Base-by-base conservation (phyloP, 305 asterid species). In the Fraxinus platypoda region DNA sequence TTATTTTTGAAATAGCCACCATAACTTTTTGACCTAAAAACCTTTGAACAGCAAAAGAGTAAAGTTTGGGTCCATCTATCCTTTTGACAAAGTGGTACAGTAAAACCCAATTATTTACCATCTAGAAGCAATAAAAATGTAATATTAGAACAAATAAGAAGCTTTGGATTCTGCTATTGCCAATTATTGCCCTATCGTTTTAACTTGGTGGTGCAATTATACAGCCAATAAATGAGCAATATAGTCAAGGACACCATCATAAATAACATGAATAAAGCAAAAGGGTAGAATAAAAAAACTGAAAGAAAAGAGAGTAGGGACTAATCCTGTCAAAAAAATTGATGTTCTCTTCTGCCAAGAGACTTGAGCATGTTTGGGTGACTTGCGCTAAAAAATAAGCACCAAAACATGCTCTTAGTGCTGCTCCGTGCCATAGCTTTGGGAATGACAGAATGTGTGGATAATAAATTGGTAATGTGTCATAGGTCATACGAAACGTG, bases 21-120 rank as follows among this genome's bases (percentile, higher is more conserved):
- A 81, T 81, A 2, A 70, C 91, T 87, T 87, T 88, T 85, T 83
- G 82, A 84, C 88, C 68, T 52, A 12, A 72, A 75, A 70, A 30
- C 81, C 79, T 33, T 73, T 38, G 76, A 81, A 74, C 59, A 57
- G 35, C 30, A 54, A 30, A 43, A 82, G 75, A 38, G 70, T 43
- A 54, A 43, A 72, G 83, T 49, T n/a, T 74, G 74, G 62, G 17
- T 3, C 7, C n/a, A 66, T 38, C 70, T 62, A 46, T 38, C 34
- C 30, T 80, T 75, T 34, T 52, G 59, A 37, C 43, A 77, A 84
- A 72, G 71, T 76, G 31, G 34, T 15, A 35, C 74, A n/a, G 17
- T 21, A 59, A 35, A 66, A 28, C 74, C 28, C 77, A 79, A 49
- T 68, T 17, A 28, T 23, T 73, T 68, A 76, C 80, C 83, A 75